phyloP scores from a whole-genome alignment of 1,139 yeast species.

The Taiozyma sp. region DNA sequence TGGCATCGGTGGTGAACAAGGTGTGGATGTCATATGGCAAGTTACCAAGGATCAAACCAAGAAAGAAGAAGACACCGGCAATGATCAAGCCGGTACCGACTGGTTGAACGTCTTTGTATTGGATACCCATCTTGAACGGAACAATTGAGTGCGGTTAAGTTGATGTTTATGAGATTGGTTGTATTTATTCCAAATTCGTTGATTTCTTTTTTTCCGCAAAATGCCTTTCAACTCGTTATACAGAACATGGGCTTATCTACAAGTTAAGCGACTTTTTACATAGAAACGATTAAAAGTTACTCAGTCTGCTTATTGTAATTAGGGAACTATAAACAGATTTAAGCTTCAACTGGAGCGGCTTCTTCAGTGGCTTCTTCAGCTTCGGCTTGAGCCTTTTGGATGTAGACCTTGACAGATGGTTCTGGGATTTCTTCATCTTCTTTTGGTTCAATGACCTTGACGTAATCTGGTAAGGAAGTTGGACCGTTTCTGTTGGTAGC shows the following conservation, averaged over 20 bases:
- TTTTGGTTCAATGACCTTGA: conserved; percentile 93
- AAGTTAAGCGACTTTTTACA: not conserved
- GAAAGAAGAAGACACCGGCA: conserved; percentile 52
- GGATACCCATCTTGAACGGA: conserved; percentile 16
- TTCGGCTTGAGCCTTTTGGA: conserved; percentile 34
- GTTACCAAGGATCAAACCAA: conserved; percentile 76
- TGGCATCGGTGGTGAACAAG: conserved; percentile 57
- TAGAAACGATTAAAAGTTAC: not conserved
- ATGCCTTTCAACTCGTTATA: not conserved
- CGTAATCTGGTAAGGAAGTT: conserved; percentile 93
- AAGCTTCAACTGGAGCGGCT: conserved; percentile 1
- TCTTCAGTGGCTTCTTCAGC: conserved; percentile 24
- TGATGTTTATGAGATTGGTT: not conserved
- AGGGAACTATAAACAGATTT: not conserved
- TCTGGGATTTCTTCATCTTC: conserved; percentile 87
- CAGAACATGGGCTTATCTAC: too few relatives aligned
- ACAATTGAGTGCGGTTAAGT: not conserved
- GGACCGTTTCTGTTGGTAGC: conserved; percentile 89
- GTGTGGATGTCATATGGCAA: conserved; percentile 79
- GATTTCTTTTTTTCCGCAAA: not conserved
- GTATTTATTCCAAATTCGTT: not conserved
- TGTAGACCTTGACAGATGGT: conserved; percentile 80
- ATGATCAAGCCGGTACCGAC: conserved; percentile 45
- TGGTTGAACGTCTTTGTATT: conserved; percentile 45
- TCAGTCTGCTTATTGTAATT: not conserved